Base-by-base conservation (phyloP, 306 rosid genomes). In the Castanea mollissima region DNA sequence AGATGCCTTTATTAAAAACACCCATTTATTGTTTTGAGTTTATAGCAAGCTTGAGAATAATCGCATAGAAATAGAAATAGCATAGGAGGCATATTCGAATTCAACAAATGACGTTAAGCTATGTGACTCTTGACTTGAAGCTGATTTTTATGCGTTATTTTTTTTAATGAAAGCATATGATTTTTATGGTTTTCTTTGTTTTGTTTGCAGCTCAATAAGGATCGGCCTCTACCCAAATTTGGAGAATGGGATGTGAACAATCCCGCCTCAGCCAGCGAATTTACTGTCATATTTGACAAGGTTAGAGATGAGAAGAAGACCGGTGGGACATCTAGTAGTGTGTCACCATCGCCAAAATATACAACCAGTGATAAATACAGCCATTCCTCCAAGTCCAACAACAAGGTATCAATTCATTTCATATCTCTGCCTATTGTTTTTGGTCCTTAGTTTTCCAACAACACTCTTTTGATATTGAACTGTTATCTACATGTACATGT, bases 181-280 rank as follows among this genome's bases (percentile, higher is more conserved):
- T 3, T 49, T 49, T 49, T 49, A 34, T 68, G 55, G 46, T 75
- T 76, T 44, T 54, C 25, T 35, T 68, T 46, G 68, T 5, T 23
- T 19, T 32, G 70, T 73, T 15, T 86, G 86, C 74, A 92, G 92
- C 70, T 78, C 71, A 86, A 89, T 11, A 79, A 56, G 57, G 93
- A 85, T 23, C 85, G 86, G 76, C 81, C 94, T 69, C 76, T 92
- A 56, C 97, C 97, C 0, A 94, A 94, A 62, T 94, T 91, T 49
- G 98, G 98, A n/a, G 98, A 94, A 20, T 92, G 98, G 97, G 98
- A 94, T 84, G 97, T 87, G 71, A 92, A 92, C 2, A 86, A 94
- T 86, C 98, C 98, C 0, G 88, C 94, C 3, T 82, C 97, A 20
- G 94, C 97, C 0, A 94, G 92, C 73, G 97, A 97, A 69, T 92